A percentile compares a stretch with the other conserved stretches of the same genome.
Evolutionary conservation across 2,329 filamentous ascomycete species (phyloP).

Genomic region (Nemania serpens): DNA sequence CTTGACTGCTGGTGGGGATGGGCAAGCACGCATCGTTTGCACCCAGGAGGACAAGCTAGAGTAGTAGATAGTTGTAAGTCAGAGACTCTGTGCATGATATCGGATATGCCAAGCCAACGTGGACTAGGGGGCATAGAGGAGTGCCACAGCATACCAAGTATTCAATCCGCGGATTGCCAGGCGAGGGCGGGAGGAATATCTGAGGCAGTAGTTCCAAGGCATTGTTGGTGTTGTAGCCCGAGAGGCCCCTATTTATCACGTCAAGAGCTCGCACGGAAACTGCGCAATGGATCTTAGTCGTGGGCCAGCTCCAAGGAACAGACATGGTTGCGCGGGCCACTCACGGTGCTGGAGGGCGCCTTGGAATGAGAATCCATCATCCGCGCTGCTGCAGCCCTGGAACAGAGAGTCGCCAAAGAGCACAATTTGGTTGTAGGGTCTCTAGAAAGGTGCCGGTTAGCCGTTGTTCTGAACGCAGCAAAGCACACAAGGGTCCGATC

Average conservation of each 20-base stretch:
- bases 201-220: slow-evolving; percentile 70
- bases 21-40: slow-evolving; percentile 85
- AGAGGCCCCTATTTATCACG: slow-evolving; percentile 85
- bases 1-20: slow-evolving; percentile 66
- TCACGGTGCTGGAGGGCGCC: slow-evolving; percentile 71
- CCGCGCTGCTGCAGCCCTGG: slow-evolving; percentile 65
- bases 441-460: slow-evolving; percentile 40
- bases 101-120: slow-evolving; percentile 8
- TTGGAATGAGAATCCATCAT: slow-evolving; percentile 74
- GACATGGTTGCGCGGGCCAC: slow-evolving; percentile 36
- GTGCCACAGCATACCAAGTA: slow-evolving; percentile 62
- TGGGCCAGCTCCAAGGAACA: neutral
- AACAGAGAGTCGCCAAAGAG: slow-evolving; percentile 92
- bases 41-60: slow-evolving; percentile 77
- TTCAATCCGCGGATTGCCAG: slow-evolving; percentile 62
- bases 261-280: slow-evolving; percentile 79
- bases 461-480: neutral
- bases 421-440: slow-evolving; percentile 72
- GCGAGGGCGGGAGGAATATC: slow-evolving; percentile 70
- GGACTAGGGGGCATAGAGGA: slow-evolving; percentile 10
- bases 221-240: slow-evolving; percentile 82
- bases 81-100: neutral
- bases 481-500: neutral
- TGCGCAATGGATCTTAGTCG: slow-evolving; percentile 43
- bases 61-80: neutral